Base-by-base conservation (phyloP, 1,139 yeast species). In the Suhomyces ambrosiae region DNA sequence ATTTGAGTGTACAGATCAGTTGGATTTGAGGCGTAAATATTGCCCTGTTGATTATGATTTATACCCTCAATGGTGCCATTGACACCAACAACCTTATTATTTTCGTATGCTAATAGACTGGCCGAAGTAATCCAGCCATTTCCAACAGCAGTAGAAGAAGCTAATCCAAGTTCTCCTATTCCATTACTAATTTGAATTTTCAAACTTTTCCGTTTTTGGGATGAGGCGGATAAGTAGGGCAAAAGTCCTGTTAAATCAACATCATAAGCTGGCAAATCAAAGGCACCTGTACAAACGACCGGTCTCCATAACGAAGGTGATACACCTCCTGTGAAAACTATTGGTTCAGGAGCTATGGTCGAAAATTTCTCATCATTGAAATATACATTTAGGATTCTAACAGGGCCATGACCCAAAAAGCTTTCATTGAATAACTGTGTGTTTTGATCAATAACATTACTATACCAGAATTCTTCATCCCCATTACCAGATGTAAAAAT, bases 391-490 rank as follows among this genome's bases (percentile, higher is more conserved):
- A 80, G 64, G 12, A 73, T 60, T 42, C 88, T 67, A 27, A 79
- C 64, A 1, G 88, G 86, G 0, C 87, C 95, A 53, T 80, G 83
- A 5, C 85, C 85, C 10, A 23, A 33, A 10, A 15, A 27, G 5
- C 21, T 12, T 11, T 8, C 21, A 12, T 30, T 24, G 15, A 17
- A 24, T 16, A 12, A 21, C 2, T 27, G 29, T 13, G 63, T 64
- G 47, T 61, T 71, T 30, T 66, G 60, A 44, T 81, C 85, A 36
- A 82, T 49, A 12, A 79, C 75, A 50, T 84, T 82, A 10, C 79
- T 61, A 60, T 83, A 87, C 95, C 95, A 87, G 53, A 85, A 85
- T 60, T 88, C 96, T 57, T 87, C 96, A 27, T 76, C 79, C 1
- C 81, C 81, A 52, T 83, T 86, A 3, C 94, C 96, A 13, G 87